Evolutionary conservation across 2,329 filamentous ascomycete species (phyloP).

Genomic region (Moelleriella libera): DNA sequence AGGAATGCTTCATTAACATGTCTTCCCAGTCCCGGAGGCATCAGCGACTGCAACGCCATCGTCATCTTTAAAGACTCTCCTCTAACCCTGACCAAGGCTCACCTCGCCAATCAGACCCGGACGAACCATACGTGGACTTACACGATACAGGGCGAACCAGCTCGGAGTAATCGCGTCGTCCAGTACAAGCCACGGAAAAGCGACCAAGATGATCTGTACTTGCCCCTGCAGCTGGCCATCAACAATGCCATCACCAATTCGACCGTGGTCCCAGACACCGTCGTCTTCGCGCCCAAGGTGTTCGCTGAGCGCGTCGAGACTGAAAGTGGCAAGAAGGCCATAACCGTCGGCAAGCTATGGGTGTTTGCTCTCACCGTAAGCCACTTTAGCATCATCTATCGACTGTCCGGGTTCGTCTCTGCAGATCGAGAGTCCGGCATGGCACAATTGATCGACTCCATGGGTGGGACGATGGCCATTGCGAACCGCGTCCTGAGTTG

Average conservation of each 20-base stretch:
- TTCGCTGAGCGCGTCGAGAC: conserved; percentile 2
- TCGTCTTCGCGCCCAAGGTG: conserved; percentile 7
- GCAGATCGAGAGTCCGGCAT: conserved; percentile 16
- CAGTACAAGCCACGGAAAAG: conserved; percentile 27
- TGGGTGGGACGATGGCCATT: conserved; percentile 27
- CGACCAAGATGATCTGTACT: conserved; percentile 9
- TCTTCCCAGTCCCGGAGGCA: conserved; percentile 11
- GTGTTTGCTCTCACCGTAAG: background rate
- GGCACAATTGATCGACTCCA: conserved; percentile 17
- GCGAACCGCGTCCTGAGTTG: conserved; percentile 12
- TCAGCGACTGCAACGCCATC: conserved; percentile 14
- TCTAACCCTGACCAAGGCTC: conserved; percentile 5
- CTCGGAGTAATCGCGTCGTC: conserved; percentile 23
- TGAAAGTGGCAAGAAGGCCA: background rate
- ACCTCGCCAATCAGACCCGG: conserved; percentile 1
- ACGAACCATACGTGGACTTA: conserved; percentile 14
- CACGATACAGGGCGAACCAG: conserved; percentile 11
- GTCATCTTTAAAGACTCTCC: conserved; percentile 16
- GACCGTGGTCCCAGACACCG: conserved; percentile 7
- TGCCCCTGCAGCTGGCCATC: conserved; percentile 18
- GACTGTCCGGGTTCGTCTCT: conserved; percentile 10
- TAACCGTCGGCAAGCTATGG: background rate
- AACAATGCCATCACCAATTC: conserved; percentile 16
- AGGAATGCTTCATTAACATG: conserved; percentile 8
- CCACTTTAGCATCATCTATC: conserved; percentile 6